phyloP scores from a whole-genome alignment of 306 rosid species.

The Ormosia semicastrata region DNA sequence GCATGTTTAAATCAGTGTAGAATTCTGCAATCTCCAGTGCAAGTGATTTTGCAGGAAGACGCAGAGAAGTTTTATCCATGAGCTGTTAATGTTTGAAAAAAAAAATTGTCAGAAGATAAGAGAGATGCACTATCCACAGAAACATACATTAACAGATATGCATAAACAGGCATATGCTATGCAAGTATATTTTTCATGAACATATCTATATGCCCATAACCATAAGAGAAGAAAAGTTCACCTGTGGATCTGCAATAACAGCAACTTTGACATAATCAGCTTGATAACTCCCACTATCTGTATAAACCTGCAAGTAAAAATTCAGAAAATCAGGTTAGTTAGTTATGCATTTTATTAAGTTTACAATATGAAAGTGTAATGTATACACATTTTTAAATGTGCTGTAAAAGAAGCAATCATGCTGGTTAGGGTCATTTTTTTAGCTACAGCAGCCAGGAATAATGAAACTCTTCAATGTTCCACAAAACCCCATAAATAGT shows the following conservation, averaged over 20 bases:
- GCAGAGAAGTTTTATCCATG: constrained; percentile 76
- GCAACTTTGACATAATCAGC: constrained; percentile 64
- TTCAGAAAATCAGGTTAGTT: not conserved
- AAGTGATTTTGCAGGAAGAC: constrained; percentile 66
- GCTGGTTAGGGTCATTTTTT: not conserved
- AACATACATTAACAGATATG: not conserved
- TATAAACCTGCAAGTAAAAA: constrained; percentile 35
- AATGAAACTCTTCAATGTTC: constrained; percentile 10
- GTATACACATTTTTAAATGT: not conserved
- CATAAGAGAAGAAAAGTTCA: constrained; percentile 26
- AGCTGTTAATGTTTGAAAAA: constrained; percentile 50
- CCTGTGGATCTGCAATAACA: constrained; percentile 85
- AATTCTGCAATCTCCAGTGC: constrained; percentile 68
- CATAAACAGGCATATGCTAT: not conserved
- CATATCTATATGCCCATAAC: not conserved
- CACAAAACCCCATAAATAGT: not conserved
- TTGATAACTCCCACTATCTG: constrained; percentile 22
- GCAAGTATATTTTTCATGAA: not conserved
- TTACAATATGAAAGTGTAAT: constrained; percentile 8
- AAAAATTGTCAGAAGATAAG: constrained; percentile 8
- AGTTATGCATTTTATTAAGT: constrained; percentile 6
- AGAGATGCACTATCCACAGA: not conserved
- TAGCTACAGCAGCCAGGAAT: not conserved
- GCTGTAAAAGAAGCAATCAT: not conserved
- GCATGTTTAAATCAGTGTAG: constrained; percentile 83